Conservation (phyloP, 2,329 filamentous ascomycete species). For the Botryotinia convoluta region DNA sequence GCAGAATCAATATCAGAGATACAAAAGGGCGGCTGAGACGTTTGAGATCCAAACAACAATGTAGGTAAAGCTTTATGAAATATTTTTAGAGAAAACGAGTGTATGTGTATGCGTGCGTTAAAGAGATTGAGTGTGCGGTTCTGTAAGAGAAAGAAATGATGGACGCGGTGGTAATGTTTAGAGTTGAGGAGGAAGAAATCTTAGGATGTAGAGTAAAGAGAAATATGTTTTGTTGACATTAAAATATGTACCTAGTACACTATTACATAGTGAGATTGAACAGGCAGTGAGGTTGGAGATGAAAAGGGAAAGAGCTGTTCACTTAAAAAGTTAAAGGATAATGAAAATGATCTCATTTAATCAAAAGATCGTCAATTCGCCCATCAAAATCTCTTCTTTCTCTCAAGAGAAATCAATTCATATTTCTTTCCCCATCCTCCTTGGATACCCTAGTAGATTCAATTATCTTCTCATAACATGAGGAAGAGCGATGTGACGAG, state of each 20-base stretch:
- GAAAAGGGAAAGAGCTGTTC: slow-evolving; percentile 8
- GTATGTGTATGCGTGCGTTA: slow-evolving; percentile 8
- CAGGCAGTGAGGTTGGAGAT: slow-evolving; percentile 2
- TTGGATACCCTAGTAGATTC: background rate
- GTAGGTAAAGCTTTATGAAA: background rate
- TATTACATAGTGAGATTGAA: slow-evolving; percentile 6
- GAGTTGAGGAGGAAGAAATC: slow-evolving; percentile 1
- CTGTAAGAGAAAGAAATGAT: slow-evolving; percentile 17
- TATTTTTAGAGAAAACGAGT: slow-evolving; percentile 18
- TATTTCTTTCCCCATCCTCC: background rate
- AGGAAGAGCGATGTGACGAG: background rate
- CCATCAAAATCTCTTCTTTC: no score
- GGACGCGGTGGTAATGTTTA: slow-evolving; percentile 10
- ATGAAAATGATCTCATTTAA: background rate
- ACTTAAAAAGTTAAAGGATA: background rate
- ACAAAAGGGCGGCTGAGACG: background rate
- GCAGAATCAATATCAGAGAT: background rate
- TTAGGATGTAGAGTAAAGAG: background rate
- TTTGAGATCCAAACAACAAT: background rate
- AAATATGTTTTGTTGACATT: background rate
- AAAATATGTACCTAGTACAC: background rate
- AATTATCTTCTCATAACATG: background rate
- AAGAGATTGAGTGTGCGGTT: background rate
- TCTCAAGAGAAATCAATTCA: background rate
- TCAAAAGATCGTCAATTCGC: background rate